Evolutionary conservation across 1,284 basidiomycete species (phyloP).

Genomic region (Earliella scabrosa): DNA sequence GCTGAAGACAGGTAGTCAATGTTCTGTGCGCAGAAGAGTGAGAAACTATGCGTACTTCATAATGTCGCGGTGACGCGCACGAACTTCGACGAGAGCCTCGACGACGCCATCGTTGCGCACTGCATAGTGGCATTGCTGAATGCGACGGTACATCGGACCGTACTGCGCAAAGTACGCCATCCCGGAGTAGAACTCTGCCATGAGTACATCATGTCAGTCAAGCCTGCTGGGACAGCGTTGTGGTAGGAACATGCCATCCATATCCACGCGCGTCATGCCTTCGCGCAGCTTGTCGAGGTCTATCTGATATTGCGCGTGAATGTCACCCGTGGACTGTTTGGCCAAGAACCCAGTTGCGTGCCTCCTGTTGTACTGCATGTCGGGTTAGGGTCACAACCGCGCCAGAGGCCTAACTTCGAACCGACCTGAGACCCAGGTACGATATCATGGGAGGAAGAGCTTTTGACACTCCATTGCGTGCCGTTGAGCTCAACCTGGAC

Average conservation of each 20-base stretch:
- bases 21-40: no score
- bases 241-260: neutral
- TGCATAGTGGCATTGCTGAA: conserved; percentile 8
- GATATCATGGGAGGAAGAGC: conserved; percentile 4
- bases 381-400: neutral
- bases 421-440: neutral
- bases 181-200: conserved; percentile 20
- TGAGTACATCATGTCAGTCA: no score
- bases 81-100: conserved; percentile 7
- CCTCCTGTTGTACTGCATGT: conserved; percentile 24
- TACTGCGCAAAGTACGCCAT: conserved; percentile 20
- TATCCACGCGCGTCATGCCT: conserved; percentile 12
- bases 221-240: neutral
- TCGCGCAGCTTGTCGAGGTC: conserved; percentile 25
- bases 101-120: conserved; percentile 1
- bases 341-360: conserved; percentile 40
- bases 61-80: conserved; percentile 7
- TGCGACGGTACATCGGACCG: conserved; percentile 17
- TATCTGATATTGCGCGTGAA: neutral
- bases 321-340: conserved; percentile 18
- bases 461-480: conserved; percentile 34
- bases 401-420: neutral
- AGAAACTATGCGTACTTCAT: conserved; percentile 16
- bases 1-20: neutral
- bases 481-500: conserved; percentile 35